Evolutionary conservation across 1,284 basidiomycete species (phyloP).

Genomic region (Caloboletus firmus): DNA sequence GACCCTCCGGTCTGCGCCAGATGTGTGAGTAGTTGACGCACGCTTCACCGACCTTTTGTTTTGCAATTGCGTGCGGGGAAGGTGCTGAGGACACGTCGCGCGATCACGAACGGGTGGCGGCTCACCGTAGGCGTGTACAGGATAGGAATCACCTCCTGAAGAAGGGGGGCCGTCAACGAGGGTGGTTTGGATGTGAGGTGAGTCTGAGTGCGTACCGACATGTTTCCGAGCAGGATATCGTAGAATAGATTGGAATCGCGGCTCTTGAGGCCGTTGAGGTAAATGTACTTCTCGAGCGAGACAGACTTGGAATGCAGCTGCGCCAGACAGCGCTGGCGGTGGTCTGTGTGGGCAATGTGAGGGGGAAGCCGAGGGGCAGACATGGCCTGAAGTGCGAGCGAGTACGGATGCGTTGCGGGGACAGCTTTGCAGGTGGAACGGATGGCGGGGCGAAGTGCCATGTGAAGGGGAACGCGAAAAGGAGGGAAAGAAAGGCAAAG

Average conservation of each 20-base stretch:
- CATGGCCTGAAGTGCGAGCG: slow-evolving; percentile 27
- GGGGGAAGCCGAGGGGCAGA: slow-evolving; percentile 45
- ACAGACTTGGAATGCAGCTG: slow-evolving; percentile 62
- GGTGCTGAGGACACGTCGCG: slow-evolving; percentile 3
- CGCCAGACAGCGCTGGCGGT: slow-evolving; percentile 56
- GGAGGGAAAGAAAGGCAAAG: background rate
- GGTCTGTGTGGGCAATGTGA: slow-evolving; percentile 51
- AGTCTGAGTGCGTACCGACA: slow-evolving; percentile 41
- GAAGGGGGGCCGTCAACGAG: background rate
- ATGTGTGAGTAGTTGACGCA: slow-evolving; percentile 76
- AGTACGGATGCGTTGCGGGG: background rate
- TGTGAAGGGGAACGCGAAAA: background rate
- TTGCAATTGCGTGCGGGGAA: too few species aligned
- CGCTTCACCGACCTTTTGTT: slow-evolving; percentile 67
- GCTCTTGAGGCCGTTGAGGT: slow-evolving; percentile 62
- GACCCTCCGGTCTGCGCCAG: slow-evolving; percentile 69
- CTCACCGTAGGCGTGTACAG: slow-evolving; percentile 74
- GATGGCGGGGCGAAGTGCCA: slow-evolving; percentile 12
- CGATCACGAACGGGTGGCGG: slow-evolving; percentile 4
- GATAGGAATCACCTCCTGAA: slow-evolving; percentile 56
- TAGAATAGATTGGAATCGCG: slow-evolving; percentile 69
- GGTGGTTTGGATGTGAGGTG: background rate
- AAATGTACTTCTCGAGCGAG: slow-evolving; percentile 70
- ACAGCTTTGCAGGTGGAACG: slow-evolving; percentile 1
- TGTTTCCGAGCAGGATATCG: slow-evolving; percentile 54